Evolutionary conservation across 2,329 filamentous ascomycete genomes (phyloP).

Genomic region (Sclerotinia glacialis): DNA sequence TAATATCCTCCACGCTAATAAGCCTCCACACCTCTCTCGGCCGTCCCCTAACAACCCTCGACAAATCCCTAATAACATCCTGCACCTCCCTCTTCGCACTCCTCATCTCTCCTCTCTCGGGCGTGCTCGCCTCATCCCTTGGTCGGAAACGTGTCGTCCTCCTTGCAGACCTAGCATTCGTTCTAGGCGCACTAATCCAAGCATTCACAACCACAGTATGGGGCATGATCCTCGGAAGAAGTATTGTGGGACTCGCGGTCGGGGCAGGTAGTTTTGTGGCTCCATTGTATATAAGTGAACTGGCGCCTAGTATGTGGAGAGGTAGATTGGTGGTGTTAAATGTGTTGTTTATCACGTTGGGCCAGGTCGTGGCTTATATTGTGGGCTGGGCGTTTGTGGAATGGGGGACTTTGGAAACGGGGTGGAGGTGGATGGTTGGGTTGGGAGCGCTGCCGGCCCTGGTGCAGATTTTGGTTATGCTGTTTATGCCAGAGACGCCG

Average conservation of each 20-base stretch:
- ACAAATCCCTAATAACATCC: conserved; percentile 71
- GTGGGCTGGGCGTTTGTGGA: conserved; percentile 73
- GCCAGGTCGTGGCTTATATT: conserved; percentile 85
- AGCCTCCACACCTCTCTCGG: conserved; percentile 58
- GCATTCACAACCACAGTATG: conserved; percentile 56
- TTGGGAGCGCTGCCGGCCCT: conserved; percentile 75
- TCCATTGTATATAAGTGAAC: conserved; percentile 83
- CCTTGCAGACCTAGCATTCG: conserved; percentile 64
- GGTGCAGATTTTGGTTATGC: conserved; percentile 65
- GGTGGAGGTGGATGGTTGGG: conserved; percentile 92
- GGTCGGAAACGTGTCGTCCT: conserved; percentile 63
- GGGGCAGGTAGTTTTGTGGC: conserved; percentile 78
- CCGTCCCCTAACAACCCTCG: conserved; percentile 56
- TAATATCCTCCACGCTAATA: conserved; percentile 66
- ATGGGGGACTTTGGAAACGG: conserved; percentile 50
- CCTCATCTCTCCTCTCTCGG: conserved; percentile 60
- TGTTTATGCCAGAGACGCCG: conserved; percentile 82
- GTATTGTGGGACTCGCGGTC: conserved; percentile 69
- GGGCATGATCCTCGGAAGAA: conserved; percentile 65
- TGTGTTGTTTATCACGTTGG: conserved; percentile 78
- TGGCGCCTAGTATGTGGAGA: conserved; percentile 72
- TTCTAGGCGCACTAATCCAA: conserved; percentile 65
- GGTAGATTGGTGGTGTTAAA: conserved; percentile 81
- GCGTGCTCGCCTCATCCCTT: conserved; percentile 58
- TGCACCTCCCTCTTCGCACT: conserved; percentile 66